Evolutionary conservation across 2,329 filamentous ascomycete genomes (phyloP), one percentile per base, ranked within the genome.

Genomic region (Trichoderma atroviride): DNA sequence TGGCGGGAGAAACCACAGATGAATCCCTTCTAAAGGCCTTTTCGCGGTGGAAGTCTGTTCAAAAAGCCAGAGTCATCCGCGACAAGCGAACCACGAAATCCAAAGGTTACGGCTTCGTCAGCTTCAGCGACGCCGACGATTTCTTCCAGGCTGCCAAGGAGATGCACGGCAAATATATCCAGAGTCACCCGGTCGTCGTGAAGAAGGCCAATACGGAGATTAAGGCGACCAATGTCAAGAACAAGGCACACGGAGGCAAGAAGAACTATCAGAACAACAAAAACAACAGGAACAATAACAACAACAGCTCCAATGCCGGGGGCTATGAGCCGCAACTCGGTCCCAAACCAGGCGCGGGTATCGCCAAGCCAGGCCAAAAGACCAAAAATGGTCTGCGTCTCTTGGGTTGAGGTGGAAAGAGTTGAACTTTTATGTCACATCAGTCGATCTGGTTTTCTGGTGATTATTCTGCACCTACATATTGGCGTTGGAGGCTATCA

Each of bases 121-220:
- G 93, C 80, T 98, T 99, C 82, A 91, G 90, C 75, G 92, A 97
- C 77, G 92, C 94, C 35, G 96, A 99, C 79, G 94, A 97, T 77
- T 98, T 96, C 79, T 98, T 99, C 84, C 89, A 93, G 76, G 95
- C 96, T 1, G 95, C 94, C 75, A 94, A 96, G 82, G 95, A 98
- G 83, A 98, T 98, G 96, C 92, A 97, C 76, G 94, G 94, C 75
- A 98, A 99, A 83, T 99, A 99, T 81, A 98, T 99, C 78, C 95
- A 97, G 76, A 97, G 94, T 79, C 96, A 98, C 80, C 96, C 96
- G 0, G 92, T 97, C 33, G 84, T 92, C 31, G 87, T 98, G 74
- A 90, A 92, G 79, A 92, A 96, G 79, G 93, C 92, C 73, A 97
- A 91, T 74, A 97, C 95, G 6, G 94, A 98, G 79, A 93, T 99